These are phyloP conservation scores for Chloranthus sessilifolius DNA, from an alignment of 164 flowering plant species.

Conservation along the genomic window DNA sequence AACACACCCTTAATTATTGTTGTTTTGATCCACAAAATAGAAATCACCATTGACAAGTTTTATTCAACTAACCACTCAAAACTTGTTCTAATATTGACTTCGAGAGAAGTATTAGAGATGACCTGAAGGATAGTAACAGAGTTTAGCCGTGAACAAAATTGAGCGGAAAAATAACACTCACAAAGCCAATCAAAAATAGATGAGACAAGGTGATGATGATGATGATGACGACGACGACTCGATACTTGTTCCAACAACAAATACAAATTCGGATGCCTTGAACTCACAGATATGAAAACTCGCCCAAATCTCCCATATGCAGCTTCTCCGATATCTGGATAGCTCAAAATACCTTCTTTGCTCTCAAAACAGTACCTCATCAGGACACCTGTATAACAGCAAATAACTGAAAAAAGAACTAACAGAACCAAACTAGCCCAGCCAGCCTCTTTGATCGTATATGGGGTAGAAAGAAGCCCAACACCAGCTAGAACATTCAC, in stretches of 20 bases:
- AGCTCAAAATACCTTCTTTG: conserved; percentile 52
- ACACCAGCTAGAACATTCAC: conserved; percentile 84
- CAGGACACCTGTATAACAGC: conserved; percentile 74
- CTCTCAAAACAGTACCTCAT: conserved; percentile 79
- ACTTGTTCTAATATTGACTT: too few relatives aligned
- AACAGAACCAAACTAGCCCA: conserved; percentile 65
- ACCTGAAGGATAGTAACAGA: too few relatives aligned
- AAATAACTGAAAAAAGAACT: conserved; percentile 50
- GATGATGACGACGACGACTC: not conserved
- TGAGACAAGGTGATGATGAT: too few relatives aligned
- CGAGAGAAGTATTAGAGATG: too few relatives aligned
- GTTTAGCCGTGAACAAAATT: too few relatives aligned
- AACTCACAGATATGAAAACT: conserved; percentile 62
- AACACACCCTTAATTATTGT: too few relatives aligned
- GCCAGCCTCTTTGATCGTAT: conserved; percentile 72
- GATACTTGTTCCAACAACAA: not conserved
- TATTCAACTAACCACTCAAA: too few relatives aligned
- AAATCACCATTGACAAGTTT: too few relatives aligned
- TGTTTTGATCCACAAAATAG: too few relatives aligned
- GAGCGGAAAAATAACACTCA: too few relatives aligned
- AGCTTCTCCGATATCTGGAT: conserved; percentile 90
- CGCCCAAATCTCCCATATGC: conserved; percentile 84
- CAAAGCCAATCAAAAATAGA: too few relatives aligned
- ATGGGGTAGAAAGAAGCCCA: conserved; percentile 86
- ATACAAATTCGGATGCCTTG: not conserved